Conservation (phyloP, 208 protist species). For the Spironucleus salmonicida region DNA sequence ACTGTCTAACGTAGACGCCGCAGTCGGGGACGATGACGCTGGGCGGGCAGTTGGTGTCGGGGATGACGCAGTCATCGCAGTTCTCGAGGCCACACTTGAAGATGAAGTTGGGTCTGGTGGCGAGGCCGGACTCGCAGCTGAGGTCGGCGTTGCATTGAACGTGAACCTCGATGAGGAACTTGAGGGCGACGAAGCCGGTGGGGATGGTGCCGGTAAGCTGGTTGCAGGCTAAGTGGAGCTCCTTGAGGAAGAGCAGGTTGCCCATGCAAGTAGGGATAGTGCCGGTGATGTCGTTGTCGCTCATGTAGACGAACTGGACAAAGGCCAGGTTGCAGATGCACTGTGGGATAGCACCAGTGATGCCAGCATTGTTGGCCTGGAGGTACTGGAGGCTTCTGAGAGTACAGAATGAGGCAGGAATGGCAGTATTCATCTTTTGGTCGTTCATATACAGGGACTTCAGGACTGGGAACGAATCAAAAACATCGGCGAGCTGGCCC, state of each 20-base stretch:
- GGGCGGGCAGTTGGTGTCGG: slow-evolving; percentile 3
- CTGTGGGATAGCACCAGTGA: slow-evolving; percentile 10
- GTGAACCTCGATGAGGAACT: not conserved
- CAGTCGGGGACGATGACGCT: too few relatives aligned
- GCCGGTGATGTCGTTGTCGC: slow-evolving; percentile 8
- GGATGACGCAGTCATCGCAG: slow-evolving; percentile 2
- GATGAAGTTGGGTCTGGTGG: not conserved
- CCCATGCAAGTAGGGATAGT: slow-evolving; percentile 14
- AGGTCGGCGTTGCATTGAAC: slow-evolving; percentile 27
- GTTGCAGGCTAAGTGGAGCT: slow-evolving; percentile 28
- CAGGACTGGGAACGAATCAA: not conserved
- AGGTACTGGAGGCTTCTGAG: slow-evolving; percentile 19
- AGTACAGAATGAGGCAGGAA: not conserved
- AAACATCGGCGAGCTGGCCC: not conserved
- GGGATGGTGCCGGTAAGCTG: slow-evolving; percentile 3
- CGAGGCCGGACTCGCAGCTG: not conserved
- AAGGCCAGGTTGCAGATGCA: slow-evolving; percentile 1
- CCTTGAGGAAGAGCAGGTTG: not conserved
- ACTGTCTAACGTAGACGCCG: too few relatives aligned
- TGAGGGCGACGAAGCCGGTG: not conserved
- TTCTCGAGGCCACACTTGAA: not conserved
- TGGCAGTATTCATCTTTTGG: not conserved
- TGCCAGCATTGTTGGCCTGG: not conserved
- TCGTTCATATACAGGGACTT: slow-evolving; percentile 25
- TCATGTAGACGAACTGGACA: slow-evolving; percentile 11